Base-by-base conservation (phyloP, 2,329 filamentous ascomycete genomes). In the Coleophoma cylindrospora region DNA sequence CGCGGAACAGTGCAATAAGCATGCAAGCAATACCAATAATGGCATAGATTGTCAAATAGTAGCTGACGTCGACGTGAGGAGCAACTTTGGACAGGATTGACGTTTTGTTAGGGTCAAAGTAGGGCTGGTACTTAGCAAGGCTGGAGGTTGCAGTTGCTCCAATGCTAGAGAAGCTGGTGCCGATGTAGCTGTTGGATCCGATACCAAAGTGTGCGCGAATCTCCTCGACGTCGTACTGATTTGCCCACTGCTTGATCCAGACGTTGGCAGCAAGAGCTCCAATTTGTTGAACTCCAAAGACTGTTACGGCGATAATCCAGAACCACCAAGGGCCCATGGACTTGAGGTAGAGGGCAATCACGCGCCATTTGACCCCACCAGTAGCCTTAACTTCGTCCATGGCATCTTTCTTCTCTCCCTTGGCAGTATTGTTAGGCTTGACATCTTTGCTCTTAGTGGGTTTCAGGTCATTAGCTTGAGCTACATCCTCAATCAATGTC, bases 301-400 rank as follows among this genome's bases (percentile, higher is more conserved):
- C 84, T 4, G 84, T 58, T 13, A 84, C 70, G 17, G 91, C 87
- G 34, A 88, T 72, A 44, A 86, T 68, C 94, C 94, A 99, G 72
- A 95, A 99, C 77, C 89, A 91, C 89, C 91, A 96, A 4, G 86
- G 79, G n/a, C 94, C 94, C 94, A 99, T 99, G 56, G 91, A 81
- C 52, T 71, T 72, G 15, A 99, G 79, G 66, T 99, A 99, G 64
- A 95, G 82, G 53, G 83, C 74, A 61, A 99, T 87, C 47, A 96
- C 91, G 19, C 81, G 78, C 77, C 90, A 85, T 66, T 96, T 94
- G 60, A 99, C 90, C 38, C 91, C 86, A 27, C 94, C 94, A 43
- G 80, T 83, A 8, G 89, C 86, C 69, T 95, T 97, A 40, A 77
- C 77, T 67, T 99, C 94, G 45, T 83, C 76, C 74, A 81, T 77